A percentile compares a stretch with the other conserved stretches of the same genome.
Conservation (phyloP, 139 green algal genomes). For the Closterium sp. region DNA sequence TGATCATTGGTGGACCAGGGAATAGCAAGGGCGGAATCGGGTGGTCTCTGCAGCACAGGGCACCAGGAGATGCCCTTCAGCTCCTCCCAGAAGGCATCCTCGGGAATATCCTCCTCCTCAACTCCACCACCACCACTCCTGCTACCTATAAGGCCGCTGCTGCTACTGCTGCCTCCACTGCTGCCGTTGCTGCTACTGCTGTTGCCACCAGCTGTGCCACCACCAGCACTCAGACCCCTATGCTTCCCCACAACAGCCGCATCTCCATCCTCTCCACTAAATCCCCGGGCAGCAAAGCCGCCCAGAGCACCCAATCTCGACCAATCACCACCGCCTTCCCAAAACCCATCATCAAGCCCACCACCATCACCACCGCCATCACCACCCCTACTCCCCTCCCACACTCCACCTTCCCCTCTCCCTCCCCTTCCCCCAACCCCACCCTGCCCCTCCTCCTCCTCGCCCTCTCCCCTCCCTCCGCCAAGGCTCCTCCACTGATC, state of each 20-base stretch:
- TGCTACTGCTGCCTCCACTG: neutral
- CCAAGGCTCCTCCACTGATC: neutral
- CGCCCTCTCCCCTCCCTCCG: neutral
- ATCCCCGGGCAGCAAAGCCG: neutral
- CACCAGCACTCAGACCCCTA: neutral
- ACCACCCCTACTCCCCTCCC: neutral
- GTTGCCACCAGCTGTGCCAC: neutral
- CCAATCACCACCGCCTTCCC: neutral
- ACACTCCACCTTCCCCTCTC: too few species aligned
- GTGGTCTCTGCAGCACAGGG: slow-evolving; percentile 54
- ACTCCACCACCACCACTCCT: neutral
- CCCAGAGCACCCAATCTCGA: neutral
- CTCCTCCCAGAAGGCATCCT: slow-evolving; percentile 48
- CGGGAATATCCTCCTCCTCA: slow-evolving; percentile 4
- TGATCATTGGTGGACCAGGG: too few species aligned
- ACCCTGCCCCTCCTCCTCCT: neutral
- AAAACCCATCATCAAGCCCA: neutral
- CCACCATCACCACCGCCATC: neutral
- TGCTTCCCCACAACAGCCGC: neutral
- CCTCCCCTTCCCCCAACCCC: neutral
- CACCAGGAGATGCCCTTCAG: slow-evolving; percentile 64
- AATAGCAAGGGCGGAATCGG: neutral
- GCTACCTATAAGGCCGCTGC: neutral
- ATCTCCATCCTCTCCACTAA: neutral
- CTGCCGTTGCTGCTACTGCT: neutral